These are phyloP conservation scores for Epithele typhae DNA, from an alignment of 768 basidiomycete species.

Conservation along the genomic window DNA sequence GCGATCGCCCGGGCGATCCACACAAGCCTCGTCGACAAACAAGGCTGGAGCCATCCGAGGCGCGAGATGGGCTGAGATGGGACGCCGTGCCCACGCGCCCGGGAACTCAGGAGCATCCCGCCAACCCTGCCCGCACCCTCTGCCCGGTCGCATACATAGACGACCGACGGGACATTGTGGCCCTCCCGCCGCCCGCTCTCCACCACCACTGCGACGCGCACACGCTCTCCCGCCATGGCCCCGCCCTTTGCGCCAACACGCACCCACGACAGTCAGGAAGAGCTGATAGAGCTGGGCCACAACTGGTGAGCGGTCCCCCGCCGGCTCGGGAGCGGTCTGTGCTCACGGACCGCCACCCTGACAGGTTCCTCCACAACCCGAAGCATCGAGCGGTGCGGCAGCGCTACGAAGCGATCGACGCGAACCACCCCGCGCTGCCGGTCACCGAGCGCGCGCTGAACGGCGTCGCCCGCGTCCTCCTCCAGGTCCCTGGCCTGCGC, in stretches of 20 bases:
- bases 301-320: slow-evolving; percentile 5
- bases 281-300: slow-evolving; percentile 9
- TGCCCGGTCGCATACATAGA: neutral
- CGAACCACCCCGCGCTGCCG: slow-evolving; percentile 4
- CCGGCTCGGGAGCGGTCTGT: too few relatives aligned
- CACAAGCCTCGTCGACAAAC: neutral
- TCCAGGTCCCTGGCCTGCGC: slow-evolving; percentile 1
- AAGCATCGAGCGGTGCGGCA: slow-evolving; percentile 6
- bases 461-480: slow-evolving; percentile 5
- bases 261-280: slow-evolving; percentile 2
- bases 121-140: neutral
- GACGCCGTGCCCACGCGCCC: neutral
- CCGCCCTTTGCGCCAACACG: slow-evolving; percentile 4
- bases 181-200: neutral
- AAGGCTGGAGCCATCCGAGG: neutral
- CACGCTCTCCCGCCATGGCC: neutral
- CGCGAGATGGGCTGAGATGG: neutral
- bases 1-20: neutral
- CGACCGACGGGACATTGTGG: neutral
- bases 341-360: neutral
- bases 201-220: neutral
- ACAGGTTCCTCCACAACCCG: slow-evolving; percentile 16
- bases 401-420: slow-evolving; percentile 13
- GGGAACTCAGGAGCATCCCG: neutral
- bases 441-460: slow-evolving; percentile 3